phyloP scores from a whole-genome alignment of 1,284 basidiomycete genomes.

The Heliocybe sulcata region DNA sequence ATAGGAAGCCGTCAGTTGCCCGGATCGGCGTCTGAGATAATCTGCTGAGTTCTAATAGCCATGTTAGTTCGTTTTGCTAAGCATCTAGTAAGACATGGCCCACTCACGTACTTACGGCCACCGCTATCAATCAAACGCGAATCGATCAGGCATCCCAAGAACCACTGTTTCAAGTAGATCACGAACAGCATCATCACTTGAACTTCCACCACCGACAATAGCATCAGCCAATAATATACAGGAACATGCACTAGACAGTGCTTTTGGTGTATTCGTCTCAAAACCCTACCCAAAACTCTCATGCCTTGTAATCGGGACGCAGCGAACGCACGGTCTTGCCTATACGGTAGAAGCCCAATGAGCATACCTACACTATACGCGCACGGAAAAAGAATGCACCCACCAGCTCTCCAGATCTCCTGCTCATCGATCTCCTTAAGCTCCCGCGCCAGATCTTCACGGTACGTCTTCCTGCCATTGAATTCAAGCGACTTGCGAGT shows the following conservation, averaged over 20 bases:
- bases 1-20: too few relatives aligned
- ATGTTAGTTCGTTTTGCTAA: too few relatives aligned
- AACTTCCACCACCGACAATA: background rate
- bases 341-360: constrained; percentile 16
- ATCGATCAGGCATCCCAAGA: too few relatives aligned
- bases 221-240: background rate
- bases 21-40: too few relatives aligned
- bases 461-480: constrained; percentile 91
- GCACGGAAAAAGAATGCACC: constrained; percentile 15
- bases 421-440: constrained; percentile 93
- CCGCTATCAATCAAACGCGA: too few relatives aligned
- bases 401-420: constrained; percentile 96
- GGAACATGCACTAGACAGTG: background rate
- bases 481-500: constrained; percentile 96
- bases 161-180: background rate
- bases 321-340: constrained; percentile 73
- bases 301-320: constrained; percentile 66
- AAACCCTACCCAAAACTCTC: background rate
- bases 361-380: background rate
- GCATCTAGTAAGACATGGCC: too few relatives aligned
- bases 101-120: too few relatives aligned
- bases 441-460: constrained; percentile 91
- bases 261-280: background rate
- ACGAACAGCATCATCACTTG: background rate
- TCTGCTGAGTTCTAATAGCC: too few relatives aligned